Percentiles rank a stretch among this genome's conserved stretches.
phyloP scores from a whole-genome alignment of 768 basidiomycete species.

The Trametes sanguinea region DNA sequence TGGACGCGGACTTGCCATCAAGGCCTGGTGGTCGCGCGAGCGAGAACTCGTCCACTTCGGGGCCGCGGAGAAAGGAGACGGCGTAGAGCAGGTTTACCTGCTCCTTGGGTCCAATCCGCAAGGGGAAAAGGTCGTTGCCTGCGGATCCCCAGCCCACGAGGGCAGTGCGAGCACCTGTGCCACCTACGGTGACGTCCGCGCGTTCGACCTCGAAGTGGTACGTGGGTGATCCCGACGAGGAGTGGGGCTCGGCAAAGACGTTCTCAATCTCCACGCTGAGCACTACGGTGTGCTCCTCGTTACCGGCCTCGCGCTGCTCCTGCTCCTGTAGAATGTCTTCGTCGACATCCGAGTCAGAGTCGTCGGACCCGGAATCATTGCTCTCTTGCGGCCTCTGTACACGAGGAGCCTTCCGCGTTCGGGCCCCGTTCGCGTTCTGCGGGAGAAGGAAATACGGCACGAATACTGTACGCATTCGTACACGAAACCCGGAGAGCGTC shows the following conservation, averaged over 20 bases:
- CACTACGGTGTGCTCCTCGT: slow-evolving; percentile 82
- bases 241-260: slow-evolving; percentile 34
- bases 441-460: slow-evolving; percentile 81
- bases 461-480: slow-evolving; percentile 94
- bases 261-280: slow-evolving; percentile 94
- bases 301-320: slow-evolving; percentile 60
- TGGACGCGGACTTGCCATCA: slow-evolving; percentile 1
- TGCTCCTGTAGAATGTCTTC: slow-evolving; percentile 44
- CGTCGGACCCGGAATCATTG: slow-evolving; percentile 9
- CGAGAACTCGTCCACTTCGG: slow-evolving; percentile 52
- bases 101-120: slow-evolving; percentile 67
- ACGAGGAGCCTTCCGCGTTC: too few relatives aligned
- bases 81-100: slow-evolving; percentile 90
- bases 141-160: slow-evolving; percentile 53
- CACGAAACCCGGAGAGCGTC: slow-evolving; percentile 81
- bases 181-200: slow-evolving; percentile 75
- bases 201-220: slow-evolving; percentile 76
- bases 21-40: slow-evolving; percentile 27
- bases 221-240: slow-evolving; percentile 38
- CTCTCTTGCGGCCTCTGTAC: too few relatives aligned
- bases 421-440: slow-evolving; percentile 24
- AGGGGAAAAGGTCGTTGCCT: slow-evolving; percentile 58
- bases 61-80: slow-evolving; percentile 75
- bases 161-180: slow-evolving; percentile 53
- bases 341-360: slow-evolving; percentile 40